phyloP scores from a whole-genome alignment of 1,284 basidiomycete species.

The Moesziomyces aphidis region DNA sequence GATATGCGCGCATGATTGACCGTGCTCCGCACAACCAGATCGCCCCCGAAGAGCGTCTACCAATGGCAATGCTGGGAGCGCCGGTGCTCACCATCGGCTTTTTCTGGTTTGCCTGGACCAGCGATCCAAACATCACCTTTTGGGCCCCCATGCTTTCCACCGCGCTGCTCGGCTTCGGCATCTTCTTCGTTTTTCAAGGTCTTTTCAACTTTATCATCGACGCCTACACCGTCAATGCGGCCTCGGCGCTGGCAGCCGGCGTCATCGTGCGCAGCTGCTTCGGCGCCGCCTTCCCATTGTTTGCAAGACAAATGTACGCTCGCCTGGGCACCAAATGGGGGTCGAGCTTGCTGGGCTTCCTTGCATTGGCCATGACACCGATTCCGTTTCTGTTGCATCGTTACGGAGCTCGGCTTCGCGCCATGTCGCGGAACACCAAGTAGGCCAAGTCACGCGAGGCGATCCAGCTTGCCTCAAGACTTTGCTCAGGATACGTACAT shows the following conservation, averaged over 20 bases:
- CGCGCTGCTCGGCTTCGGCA: constrained; percentile 67
- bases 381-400: constrained; percentile 72
- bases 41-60: constrained; percentile 52
- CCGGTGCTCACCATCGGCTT: constrained; percentile 67
- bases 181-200: constrained; percentile 73
- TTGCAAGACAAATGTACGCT: constrained; percentile 71
- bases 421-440: constrained; percentile 19
- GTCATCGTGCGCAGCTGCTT: constrained; percentile 76
- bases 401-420: constrained; percentile 69
- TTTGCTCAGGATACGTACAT: too few relatives aligned
- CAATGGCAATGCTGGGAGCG: constrained; percentile 54
- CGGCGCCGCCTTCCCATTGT: constrained; percentile 72
- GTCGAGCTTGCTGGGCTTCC: constrained; percentile 77
- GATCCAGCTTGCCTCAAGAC: background rate
- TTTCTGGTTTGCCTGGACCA: constrained; percentile 65
- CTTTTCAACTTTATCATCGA: constrained; percentile 71
- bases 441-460: background rate
- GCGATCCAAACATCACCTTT: constrained; percentile 60
- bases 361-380: constrained; percentile 78
- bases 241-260: constrained; percentile 74
- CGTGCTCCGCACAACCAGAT: constrained; percentile 35
- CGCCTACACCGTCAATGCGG: constrained; percentile 70
- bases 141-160: constrained; percentile 70
- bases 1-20: constrained; percentile 31
- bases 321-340: constrained; percentile 78